A percentile compares a stretch with the other conserved stretches of the same genome.
These are phyloP conservation scores for Gynandropsis gynandra DNA, from an alignment of 345 rosid species.

Conservation along the genomic window DNA sequence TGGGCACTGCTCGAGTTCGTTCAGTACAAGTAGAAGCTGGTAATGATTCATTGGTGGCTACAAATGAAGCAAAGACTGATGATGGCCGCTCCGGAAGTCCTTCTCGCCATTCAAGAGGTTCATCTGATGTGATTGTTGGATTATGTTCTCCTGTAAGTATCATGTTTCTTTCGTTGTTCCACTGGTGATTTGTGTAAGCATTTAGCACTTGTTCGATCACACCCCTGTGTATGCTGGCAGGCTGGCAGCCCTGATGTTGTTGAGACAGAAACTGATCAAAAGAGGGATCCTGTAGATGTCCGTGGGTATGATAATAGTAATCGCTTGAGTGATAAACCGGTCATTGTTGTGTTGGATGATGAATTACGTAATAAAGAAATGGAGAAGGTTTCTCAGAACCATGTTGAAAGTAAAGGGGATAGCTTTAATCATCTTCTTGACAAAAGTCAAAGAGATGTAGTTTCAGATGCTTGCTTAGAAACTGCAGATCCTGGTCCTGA, in stretches of 20 bases:
- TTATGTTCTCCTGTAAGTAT: constrained; percentile 6
- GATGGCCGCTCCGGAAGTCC: constrained; percentile 2
- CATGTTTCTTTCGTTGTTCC: neutral
- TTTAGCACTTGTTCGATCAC: constrained; percentile 3
- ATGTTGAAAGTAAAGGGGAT: constrained; percentile 1
- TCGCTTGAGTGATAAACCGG: constrained; percentile 5
- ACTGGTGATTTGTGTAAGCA: neutral
- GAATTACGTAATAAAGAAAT: neutral
- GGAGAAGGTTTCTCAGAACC: neutral
- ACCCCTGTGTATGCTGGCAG: constrained; percentile 11
- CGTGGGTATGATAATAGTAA: neutral
- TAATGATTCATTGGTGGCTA: constrained; percentile 12
- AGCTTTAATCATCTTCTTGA: neutral
- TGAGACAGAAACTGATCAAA: neutral
- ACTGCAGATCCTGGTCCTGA: constrained; percentile 5
- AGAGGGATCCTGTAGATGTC: neutral
- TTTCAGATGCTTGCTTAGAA: constrained; percentile 1
- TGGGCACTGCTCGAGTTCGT: neutral
- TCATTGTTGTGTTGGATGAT: neutral
- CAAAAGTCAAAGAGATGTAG: neutral
- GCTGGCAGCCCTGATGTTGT: neutral
- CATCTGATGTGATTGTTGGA: constrained; percentile 11
- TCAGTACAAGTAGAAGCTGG: constrained; percentile 5
- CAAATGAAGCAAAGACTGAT: constrained; percentile 1
- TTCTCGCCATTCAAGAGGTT: neutral